Evolutionary conservation across 306 rosid species (phyloP).

Genomic region (Quercus variabilis): DNA sequence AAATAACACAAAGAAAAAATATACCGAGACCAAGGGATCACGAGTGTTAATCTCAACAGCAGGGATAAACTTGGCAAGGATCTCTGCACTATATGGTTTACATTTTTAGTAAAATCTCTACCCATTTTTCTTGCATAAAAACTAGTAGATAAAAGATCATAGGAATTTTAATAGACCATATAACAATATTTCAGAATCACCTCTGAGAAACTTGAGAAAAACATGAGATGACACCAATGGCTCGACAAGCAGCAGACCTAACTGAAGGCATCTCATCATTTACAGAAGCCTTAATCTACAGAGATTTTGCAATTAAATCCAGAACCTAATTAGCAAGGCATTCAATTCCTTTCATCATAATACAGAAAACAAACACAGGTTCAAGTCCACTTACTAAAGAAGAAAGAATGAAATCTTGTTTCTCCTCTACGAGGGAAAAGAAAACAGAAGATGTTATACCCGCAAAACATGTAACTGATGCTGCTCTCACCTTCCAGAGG

Average conservation of each 20-base stretch:
- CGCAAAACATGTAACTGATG: conserved; percentile 89
- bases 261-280: conserved; percentile 69
- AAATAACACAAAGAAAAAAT: conserved; percentile 5
- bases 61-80: conserved; percentile 65
- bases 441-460: conserved; percentile 90
- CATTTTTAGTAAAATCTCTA: conserved; percentile 14
- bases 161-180: not conserved
- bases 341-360: conserved; percentile 15
- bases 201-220: conserved; percentile 85
- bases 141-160: conserved; percentile 11
- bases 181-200: conserved; percentile 41
- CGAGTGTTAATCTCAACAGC: conserved; percentile 76
- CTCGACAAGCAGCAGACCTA: conserved; percentile 95
- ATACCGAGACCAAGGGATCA: conserved; percentile 69
- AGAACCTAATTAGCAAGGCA: not conserved
- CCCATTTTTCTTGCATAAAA: conserved; percentile 1
- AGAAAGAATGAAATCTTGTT: conserved; percentile 61
- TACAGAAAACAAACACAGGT: conserved; percentile 5
- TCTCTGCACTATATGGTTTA: conserved; percentile 70
- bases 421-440: conserved; percentile 54
- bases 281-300: conserved; percentile 62
- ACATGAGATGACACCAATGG: conserved; percentile 88
- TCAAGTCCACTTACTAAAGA: conserved; percentile 55
- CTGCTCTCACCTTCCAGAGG: conserved; percentile 79
- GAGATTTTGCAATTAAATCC: conserved; percentile 16